Evolutionary conservation across 768 basidiomycete genomes (phyloP).

Genomic region (Lactarius sp.): DNA sequence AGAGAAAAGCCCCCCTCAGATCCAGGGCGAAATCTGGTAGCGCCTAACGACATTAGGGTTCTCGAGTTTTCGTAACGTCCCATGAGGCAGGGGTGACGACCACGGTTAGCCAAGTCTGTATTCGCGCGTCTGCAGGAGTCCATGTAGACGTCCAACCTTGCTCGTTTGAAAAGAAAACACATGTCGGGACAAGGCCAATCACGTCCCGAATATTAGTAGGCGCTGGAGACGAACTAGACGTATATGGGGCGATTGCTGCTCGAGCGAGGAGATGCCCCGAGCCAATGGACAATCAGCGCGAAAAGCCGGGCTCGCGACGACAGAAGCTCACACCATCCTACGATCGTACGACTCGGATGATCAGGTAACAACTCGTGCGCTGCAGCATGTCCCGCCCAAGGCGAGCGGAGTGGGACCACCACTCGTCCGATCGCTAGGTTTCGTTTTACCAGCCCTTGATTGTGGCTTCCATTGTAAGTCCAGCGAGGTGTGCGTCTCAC

Average conservation of each 20-base stretch:
- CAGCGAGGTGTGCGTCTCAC: too few species aligned
- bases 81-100: background rate
- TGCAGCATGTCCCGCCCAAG: too few species aligned
- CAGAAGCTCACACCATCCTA: background rate
- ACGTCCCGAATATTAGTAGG: background rate
- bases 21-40: background rate
- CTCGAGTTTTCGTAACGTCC: background rate
- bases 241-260: background rate
- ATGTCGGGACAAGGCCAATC: background rate
- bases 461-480: too few species aligned
- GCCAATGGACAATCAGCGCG: background rate
- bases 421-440: too few species aligned
- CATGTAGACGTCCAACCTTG: background rate
- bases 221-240: background rate
- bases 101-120: background rate
- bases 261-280: background rate
- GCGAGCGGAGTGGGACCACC: too few species aligned
- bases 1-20: background rate
- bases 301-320: background rate
- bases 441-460: too few species aligned
- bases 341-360: too few species aligned
- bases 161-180: background rate
- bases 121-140: background rate
- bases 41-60: background rate
- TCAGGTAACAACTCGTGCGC: too few species aligned